phyloP scores from a whole-genome alignment of 139 green algal species.

The Tetraselmis chui region DNA sequence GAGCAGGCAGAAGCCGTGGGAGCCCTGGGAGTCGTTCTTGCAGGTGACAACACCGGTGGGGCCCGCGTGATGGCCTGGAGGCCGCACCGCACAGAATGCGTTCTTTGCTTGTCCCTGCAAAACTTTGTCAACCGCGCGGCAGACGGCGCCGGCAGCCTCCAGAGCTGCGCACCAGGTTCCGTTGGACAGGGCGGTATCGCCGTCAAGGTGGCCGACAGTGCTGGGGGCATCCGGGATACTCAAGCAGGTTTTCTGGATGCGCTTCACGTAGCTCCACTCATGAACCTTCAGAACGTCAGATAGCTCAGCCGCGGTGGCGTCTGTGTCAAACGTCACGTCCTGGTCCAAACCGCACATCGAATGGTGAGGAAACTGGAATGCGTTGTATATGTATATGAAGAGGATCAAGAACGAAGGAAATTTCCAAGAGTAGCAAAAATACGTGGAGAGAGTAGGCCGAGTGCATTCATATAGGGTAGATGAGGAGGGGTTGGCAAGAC shows the following conservation, averaged over 20 bases:
- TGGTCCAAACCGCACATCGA: no score
- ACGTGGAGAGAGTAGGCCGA: no score
- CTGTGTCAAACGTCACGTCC: constrained; percentile 44
- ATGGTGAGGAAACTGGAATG: no score
- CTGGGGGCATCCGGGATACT: constrained; percentile 33
- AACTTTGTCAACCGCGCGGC: constrained; percentile 60
- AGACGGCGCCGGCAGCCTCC: constrained; percentile 62
- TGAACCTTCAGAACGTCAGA: constrained; percentile 77
- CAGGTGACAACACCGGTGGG: constrained; percentile 54
- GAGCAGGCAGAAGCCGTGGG: constrained; percentile 91
- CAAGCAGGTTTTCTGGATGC: constrained; percentile 50
- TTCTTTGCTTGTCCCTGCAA: constrained; percentile 49
- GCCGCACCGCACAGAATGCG: constrained; percentile 83
- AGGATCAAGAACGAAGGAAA: no score
- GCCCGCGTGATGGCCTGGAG: constrained; percentile 84
- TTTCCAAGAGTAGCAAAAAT: no score
- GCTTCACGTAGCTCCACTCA: constrained; percentile 75
- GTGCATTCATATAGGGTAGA: no score
- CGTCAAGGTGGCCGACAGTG: constrained; percentile 60
- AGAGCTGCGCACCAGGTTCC: constrained; percentile 65
- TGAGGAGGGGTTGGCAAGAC: background rate
- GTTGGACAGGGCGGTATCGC: constrained; percentile 72
- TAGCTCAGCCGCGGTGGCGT: constrained; percentile 28
- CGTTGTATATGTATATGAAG: no score
- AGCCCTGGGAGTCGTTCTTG: constrained; percentile 33